A percentile compares a stretch with the other conserved stretches of the same genome.
These are phyloP conservation scores for Diplodia seriata DNA, from an alignment of 2,329 filamentous ascomycete genomes.

Conservation along the genomic window DNA sequence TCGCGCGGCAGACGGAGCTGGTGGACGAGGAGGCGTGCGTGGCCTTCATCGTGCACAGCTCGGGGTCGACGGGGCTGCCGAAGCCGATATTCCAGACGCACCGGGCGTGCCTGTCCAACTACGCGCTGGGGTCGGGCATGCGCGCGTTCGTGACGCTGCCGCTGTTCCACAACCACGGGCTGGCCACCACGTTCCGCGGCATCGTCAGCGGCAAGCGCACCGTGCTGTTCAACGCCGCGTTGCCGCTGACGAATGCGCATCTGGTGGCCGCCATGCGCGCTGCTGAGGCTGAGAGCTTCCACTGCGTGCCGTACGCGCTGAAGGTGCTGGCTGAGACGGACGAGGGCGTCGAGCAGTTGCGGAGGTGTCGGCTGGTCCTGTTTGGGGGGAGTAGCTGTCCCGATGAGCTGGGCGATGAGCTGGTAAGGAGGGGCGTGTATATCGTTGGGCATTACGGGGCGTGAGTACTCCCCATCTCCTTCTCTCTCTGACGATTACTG, in stretches of 20 bases:
- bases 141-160: slow-evolving; percentile 30
- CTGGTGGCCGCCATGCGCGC: slow-evolving; percentile 55
- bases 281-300: slow-evolving; percentile 59
- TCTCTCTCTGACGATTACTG: not conserved
- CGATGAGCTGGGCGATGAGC: slow-evolving; percentile 62
- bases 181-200: slow-evolving; percentile 33
- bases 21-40: slow-evolving; percentile 41
- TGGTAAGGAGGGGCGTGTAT: slow-evolving; percentile 62
- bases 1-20: slow-evolving; percentile 12
- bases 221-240: slow-evolving; percentile 61
- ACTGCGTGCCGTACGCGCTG: slow-evolving; percentile 68
- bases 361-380: slow-evolving; percentile 59
- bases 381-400: slow-evolving; percentile 66
- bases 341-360: slow-evolving; percentile 59
- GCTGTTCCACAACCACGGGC: slow-evolving; percentile 35
- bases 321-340: slow-evolving; percentile 67
- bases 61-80: slow-evolving; percentile 66
- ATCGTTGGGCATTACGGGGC: slow-evolving; percentile 65
- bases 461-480: slow-evolving; percentile 42
- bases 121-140: slow-evolving; percentile 30
- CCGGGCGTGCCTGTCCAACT: slow-evolving; percentile 51
- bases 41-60: slow-evolving; percentile 54
- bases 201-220: slow-evolving; percentile 55
- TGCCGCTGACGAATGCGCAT: slow-evolving; percentile 62
- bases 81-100: slow-evolving; percentile 69